Evolutionary conservation across 1,284 basidiomycete species (phyloP), one percentile per base, ranked within the genome.

Genomic region (Cutaneotrichosporon arboriforme): DNA sequence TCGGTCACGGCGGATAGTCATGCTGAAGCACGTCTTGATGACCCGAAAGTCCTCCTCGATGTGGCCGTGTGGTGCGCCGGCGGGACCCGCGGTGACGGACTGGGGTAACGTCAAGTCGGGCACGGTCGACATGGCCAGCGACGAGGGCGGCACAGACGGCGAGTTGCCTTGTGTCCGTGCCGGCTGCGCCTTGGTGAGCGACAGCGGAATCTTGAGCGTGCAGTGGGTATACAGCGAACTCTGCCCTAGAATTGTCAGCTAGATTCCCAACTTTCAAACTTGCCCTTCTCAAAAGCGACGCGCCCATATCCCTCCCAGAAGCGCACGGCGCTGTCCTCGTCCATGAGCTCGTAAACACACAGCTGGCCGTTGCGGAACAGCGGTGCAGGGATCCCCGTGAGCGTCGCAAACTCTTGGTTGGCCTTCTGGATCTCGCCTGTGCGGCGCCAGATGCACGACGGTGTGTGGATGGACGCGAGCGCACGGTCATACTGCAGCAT

Each of bases 351-450:
- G 76, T 97, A 97, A 51, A 99, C 97, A 65, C 92, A 96, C 42
- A 97, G 74, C 46, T 90, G 84, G 1, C 94, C 94, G 79, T 57
- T 61, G 43, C 68, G 59, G 47, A 70, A 61, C 54, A 59, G 66
- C 35, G 61, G 55, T 23, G 67, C 62, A 14, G 66, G 63, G 54
- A 70, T 65, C 23, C 65, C 67, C 2, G 70, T 69, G 37, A 74
- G 58, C 26, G 65, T 67, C 41, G 69, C 66, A 49, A 74, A 73
- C 75, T 97, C 92, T 56, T 90, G 84, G 70, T 98, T 98, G 37
- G 85, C 94, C 76, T 93, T 97, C 80, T 97, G 97, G 56, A 98
- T 97, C 76, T 98, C 93, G 22, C 96, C 96, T 1, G 94, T 97
- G 44, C 94, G 79, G 26, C 93, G 80, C 96, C 94, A 98, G 7